Conservation (phyloP, 305 asterid genomes). For the Solanum hybrid region DNA sequence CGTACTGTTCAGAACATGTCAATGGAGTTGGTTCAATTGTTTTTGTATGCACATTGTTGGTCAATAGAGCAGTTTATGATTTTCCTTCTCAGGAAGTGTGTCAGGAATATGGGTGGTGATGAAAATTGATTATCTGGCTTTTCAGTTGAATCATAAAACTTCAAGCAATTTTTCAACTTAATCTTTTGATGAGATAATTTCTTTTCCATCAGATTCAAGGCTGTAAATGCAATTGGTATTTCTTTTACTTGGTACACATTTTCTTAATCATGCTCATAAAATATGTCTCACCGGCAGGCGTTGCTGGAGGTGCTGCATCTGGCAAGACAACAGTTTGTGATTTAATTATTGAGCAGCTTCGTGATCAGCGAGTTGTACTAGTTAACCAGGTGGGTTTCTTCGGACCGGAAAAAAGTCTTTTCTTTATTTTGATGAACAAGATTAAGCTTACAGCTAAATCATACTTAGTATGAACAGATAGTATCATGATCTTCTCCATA, state of each 20-base stretch:
- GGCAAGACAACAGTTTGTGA: constrained; percentile 98
- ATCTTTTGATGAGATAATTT: not conserved
- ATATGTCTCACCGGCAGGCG: constrained; percentile 40
- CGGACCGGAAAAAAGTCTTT: not conserved
- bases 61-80: not conserved
- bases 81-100: not conserved
- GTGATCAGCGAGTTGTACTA: constrained; percentile 95
- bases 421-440: not conserved
- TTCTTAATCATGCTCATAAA: constrained; percentile 7
- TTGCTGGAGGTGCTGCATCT: constrained; percentile 98
- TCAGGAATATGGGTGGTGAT: not conserved
- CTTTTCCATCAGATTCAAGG: not conserved
- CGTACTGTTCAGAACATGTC: not conserved
- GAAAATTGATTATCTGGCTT: not conserved
- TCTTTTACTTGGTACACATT: not conserved
- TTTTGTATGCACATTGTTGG: not conserved
- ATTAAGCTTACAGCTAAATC: not conserved
- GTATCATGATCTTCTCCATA: not conserved
- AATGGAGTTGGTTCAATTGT: not conserved
- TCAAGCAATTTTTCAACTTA: not conserved
- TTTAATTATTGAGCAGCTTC: constrained; percentile 93
- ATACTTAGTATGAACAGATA: not conserved
- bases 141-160: not conserved
- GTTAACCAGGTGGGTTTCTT: constrained; percentile 69
- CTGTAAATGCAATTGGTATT: not conserved